Conservation (phyloP, 257 asterid genomes). For the Scutellaria barbata region DNA sequence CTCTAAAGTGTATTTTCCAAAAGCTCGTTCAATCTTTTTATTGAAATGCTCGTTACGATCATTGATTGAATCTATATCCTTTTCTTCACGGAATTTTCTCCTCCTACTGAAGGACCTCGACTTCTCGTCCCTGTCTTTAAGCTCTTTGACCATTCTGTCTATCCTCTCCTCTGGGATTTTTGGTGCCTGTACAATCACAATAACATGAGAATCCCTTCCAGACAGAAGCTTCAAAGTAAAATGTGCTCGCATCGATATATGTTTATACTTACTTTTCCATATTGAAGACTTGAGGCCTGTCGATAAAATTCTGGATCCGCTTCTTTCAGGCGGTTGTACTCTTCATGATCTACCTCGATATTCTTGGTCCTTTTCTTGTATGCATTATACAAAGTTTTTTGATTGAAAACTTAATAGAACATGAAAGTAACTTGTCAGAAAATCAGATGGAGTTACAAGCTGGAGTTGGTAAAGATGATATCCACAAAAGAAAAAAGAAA, state of each 20-base stretch:
- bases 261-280: conserved; percentile 70
- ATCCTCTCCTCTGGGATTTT: conserved; percentile 70
- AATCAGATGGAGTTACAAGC: not conserved
- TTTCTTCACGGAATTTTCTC: conserved; percentile 92
- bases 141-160: conserved; percentile 91
- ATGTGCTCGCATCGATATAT: not conserved
- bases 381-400: conserved; percentile 77
- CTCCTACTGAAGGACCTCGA: conserved; percentile 86
- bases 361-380: conserved; percentile 86
- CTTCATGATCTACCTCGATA: conserved; percentile 68
- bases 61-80: conserved; percentile 92
- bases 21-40: conserved; percentile 93
- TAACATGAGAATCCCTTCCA: conserved; percentile 14
- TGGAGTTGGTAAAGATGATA: not conserved
- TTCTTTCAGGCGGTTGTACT: conserved; percentile 78
- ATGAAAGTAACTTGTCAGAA: not conserved
- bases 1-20: conserved; percentile 91
- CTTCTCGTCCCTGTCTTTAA: conserved; percentile 84
- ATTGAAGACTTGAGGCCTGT: conserved; percentile 96
- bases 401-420: conserved; percentile 73
- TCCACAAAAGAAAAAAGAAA: not conserved
- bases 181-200: conserved; percentile 60
- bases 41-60: conserved; percentile 86
- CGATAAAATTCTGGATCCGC: conserved; percentile 95
- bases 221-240: not conserved